Conservation (phyloP, 805 yeast genomes). For the Millerozyma acaciae region DNA sequence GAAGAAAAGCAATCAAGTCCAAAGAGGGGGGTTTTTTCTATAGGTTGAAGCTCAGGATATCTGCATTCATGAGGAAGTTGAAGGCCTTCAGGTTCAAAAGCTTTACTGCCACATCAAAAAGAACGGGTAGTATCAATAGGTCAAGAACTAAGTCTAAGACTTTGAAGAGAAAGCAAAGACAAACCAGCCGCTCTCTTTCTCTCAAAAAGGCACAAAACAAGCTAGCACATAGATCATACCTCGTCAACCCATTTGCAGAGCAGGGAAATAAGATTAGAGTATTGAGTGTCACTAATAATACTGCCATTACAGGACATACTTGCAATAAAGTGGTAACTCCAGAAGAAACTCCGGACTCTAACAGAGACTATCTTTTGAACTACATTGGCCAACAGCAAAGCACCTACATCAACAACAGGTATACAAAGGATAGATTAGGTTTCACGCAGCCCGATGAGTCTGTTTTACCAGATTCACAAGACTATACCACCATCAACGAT, state of each 20-base stretch:
- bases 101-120: conserved; percentile 24
- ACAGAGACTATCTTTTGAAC: too few species aligned
- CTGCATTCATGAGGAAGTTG: conserved; percentile 20
- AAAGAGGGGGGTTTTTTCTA: conserved; percentile 32
- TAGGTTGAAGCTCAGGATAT: conserved; percentile 26
- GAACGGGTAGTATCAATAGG: conserved; percentile 14
- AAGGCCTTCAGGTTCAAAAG: conserved; percentile 14
- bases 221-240: background rate
- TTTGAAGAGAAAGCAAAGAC: conserved; percentile 12
- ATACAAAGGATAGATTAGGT: conserved; percentile 4
- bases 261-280: background rate
- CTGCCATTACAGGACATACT: too few species aligned
- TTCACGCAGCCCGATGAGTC: conserved; percentile 8
- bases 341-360: too few species aligned
- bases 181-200: background rate
- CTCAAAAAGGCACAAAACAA: background rate
- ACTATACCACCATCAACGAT: conserved; percentile 13
- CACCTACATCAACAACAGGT: conserved; percentile 9
- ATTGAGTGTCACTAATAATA: too few species aligned
- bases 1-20: conserved; percentile 32
- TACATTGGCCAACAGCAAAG: conserved; percentile 25
- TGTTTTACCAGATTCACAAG: conserved; percentile 14
- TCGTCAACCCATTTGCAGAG: background rate
- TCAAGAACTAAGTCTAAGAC: conserved; percentile 7
- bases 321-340: too few species aligned